These are phyloP conservation scores for Podaxis mareebaensis DNA, from an alignment of 768 basidiomycete genomes.

Conservation along the genomic window DNA sequence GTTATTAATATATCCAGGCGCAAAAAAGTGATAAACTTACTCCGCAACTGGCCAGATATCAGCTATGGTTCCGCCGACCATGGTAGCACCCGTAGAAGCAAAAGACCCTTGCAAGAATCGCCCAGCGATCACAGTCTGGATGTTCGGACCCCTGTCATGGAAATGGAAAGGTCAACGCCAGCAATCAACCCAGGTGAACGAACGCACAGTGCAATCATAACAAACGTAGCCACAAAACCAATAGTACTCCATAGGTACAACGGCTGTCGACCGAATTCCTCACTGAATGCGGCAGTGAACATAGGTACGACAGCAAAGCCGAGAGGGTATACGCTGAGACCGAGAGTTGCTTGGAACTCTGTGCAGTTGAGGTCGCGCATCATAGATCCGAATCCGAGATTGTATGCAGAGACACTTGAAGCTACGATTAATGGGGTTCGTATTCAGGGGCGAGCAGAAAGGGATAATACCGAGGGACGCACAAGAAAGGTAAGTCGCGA, in stretches of 20 bases:
- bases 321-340: conserved; percentile 52
- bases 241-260: conserved; percentile 52
- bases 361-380: conserved; percentile 45
- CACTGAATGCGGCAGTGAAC: conserved; percentile 65
- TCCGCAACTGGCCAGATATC: conserved; percentile 68
- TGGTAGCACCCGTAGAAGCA: conserved; percentile 68
- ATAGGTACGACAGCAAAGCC: conserved; percentile 65
- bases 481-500: conserved; percentile 44
- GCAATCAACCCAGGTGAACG: not conserved
- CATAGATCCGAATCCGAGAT: conserved; percentile 59
- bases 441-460: not conserved
- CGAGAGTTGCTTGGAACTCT: conserved; percentile 44
- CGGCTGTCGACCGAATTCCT: conserved; percentile 65
- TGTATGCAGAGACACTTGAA: conserved; percentile 50
- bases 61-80: conserved; percentile 75
- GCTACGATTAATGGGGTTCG: conserved; percentile 32
- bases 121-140: conserved; percentile 64
- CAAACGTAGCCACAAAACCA: conserved; percentile 50
- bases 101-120: conserved; percentile 68
- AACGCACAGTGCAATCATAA: conserved; percentile 46
- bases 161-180: conserved; percentile 8
- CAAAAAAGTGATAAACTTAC: conserved; percentile 33
- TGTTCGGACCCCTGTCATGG: conserved; percentile 40
- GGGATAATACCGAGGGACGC: conserved; percentile 14
- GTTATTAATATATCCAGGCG: not conserved